Percentiles rank a stretch among this genome's conserved stretches.
These are phyloP conservation scores for Backusella morwellensis DNA, from an alignment of 192 early-diverging fungal species.

Conservation along the genomic window DNA sequence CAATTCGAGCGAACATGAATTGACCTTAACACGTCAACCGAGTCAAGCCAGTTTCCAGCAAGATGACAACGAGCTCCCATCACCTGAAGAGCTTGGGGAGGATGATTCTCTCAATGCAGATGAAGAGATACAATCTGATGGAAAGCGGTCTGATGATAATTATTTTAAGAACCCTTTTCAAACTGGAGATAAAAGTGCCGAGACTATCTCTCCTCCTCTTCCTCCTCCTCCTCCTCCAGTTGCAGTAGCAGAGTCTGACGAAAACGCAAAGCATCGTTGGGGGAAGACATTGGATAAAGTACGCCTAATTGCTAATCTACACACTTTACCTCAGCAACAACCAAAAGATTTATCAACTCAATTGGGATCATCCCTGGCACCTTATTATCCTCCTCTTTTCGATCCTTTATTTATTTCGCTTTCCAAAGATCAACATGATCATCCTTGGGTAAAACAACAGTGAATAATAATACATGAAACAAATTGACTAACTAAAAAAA, in stretches of 20 bases:
- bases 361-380: conserved; percentile 7
- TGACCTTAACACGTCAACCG: neutral
- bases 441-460: conserved; percentile 14
- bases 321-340: neutral
- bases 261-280: conserved; percentile 24
- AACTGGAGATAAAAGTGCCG: neutral
- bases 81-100: conserved; percentile 4
- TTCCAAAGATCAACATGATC: conserved; percentile 20
- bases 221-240: neutral
- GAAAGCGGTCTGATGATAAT: neutral
- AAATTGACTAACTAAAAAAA: neutral
- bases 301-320: conserved; percentile 16
- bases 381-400: conserved; percentile 26
- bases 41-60: neutral
- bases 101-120: neutral
- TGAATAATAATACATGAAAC: neutral
- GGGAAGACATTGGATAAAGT: conserved; percentile 32
- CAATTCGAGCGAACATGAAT: neutral
- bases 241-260: neutral
- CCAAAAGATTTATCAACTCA: neutral
- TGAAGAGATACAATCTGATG: neutral
- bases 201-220: neutral
- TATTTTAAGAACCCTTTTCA: neutral
- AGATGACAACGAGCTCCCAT: conserved; percentile 24
- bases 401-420: conserved; percentile 24